These are phyloP conservation scores for Rubia yunnanensis DNA, from an alignment of 257 asterid species.

Conservation along the genomic window DNA sequence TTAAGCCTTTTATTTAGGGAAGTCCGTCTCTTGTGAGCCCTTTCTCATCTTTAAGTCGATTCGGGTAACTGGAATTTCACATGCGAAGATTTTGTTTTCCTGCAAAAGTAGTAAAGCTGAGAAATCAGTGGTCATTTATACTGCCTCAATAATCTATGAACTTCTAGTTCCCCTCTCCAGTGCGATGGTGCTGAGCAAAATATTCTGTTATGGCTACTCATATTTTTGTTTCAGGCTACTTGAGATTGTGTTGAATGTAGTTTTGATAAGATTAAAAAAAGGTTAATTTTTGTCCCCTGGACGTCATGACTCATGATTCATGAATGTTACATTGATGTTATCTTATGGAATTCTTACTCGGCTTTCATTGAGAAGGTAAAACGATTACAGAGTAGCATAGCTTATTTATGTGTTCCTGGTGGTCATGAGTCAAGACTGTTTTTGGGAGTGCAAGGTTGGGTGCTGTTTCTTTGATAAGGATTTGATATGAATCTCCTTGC, in stretches of 20 bases:
- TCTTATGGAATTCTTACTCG: background rate
- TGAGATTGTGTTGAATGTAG: constrained; percentile 12
- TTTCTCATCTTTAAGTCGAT: constrained; percentile 18
- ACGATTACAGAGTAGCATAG: too few relatives aligned
- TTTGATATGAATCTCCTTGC: too few relatives aligned
- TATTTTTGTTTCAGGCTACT: constrained; percentile 11
- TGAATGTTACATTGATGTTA: background rate
- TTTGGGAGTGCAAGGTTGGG: too few relatives aligned
- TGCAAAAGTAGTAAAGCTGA: constrained; percentile 30
- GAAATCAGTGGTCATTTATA: constrained; percentile 28
- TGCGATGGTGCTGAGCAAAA: constrained; percentile 14
- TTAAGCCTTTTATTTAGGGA: constrained; percentile 14
- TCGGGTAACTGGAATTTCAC: constrained; percentile 15
- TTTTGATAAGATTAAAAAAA: background rate
- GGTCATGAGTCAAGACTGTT: too few relatives aligned
- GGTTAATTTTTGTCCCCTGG: background rate
- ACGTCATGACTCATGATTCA: too few relatives aligned
- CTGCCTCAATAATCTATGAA: constrained; percentile 30
- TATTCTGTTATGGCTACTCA: constrained; percentile 13
- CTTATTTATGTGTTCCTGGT: too few relatives aligned
- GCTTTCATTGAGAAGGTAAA: too few relatives aligned
- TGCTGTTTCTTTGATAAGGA: too few relatives aligned
- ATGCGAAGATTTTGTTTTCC: constrained; percentile 32
- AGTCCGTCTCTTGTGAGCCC: constrained; percentile 15
- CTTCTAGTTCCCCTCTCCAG: constrained; percentile 16